phyloP scores from a whole-genome alignment of 305 asterid species.

The Petunia hybrid region DNA sequence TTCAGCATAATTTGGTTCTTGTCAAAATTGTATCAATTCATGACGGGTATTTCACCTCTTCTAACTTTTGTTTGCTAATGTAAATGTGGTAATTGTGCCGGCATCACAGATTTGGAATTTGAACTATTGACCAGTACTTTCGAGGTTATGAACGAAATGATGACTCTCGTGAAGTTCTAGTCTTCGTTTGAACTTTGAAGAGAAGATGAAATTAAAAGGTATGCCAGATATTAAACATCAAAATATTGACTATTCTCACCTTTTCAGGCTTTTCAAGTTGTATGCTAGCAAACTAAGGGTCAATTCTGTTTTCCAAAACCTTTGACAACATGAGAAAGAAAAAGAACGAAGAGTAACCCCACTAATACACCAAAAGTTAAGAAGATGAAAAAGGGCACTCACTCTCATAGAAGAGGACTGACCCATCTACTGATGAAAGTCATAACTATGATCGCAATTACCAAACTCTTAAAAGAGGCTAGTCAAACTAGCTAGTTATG shows the following conservation, averaged over 20 bases:
- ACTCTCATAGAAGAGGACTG: background rate
- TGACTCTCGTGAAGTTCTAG: slow-evolving; percentile 3
- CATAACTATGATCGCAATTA: background rate
- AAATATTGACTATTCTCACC: slow-evolving; percentile 36
- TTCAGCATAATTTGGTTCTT: background rate
- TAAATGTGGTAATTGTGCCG: background rate
- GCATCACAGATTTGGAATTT: background rate
- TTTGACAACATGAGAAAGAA: background rate
- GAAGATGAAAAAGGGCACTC: background rate
- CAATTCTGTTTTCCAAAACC: slow-evolving; percentile 25
- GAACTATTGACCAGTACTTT: background rate
- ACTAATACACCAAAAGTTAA: background rate
- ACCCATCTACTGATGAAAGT: background rate
- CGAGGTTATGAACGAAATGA: background rate
- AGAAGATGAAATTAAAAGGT: background rate
- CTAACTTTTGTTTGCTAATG: background rate
- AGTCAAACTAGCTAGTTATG: background rate
- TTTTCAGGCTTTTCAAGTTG: slow-evolving; percentile 36
- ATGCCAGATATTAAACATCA: slow-evolving; percentile 21
- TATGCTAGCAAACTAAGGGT: slow-evolving; percentile 31
- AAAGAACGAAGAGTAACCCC: background rate
- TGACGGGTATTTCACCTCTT: slow-evolving; percentile 24
- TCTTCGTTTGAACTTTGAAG: background rate
- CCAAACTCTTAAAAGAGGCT: background rate
- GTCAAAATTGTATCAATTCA: slow-evolving; percentile 26